Base-by-base conservation (phyloP, 495 filamentous ascomycete species). In the Hyphodiscus hymeniophilus region DNA sequence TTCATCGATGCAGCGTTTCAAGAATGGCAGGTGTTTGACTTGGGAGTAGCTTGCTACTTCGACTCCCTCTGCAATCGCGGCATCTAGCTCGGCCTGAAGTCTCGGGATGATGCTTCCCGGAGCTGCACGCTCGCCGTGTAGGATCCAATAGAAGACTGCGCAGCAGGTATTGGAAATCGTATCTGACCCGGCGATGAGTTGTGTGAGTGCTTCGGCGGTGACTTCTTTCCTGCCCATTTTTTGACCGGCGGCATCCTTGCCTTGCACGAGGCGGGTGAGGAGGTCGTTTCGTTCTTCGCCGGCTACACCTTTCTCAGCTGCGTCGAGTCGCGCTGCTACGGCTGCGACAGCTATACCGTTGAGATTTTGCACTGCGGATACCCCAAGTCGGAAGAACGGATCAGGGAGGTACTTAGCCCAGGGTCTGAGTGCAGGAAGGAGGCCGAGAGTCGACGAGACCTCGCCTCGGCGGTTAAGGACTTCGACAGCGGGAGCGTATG, bases 131-230 rank as follows among this genome's bases (percentile, higher is more conserved):
- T 32, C 30, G 30, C 30, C 30, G 30, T 69, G 66, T 24, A 84
- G 66, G 31, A 70, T 79, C 70, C 85, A 28, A 69, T 77, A 92
- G 15, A 94, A 74, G 33, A 90, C 73, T 3, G 87, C 87, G 62
- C 88, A 94, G 41, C 79, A 79, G 2, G 88, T 87, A 68, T 92
- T 94, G 51, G 78, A 82, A 2, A 86, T 94, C 0, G 88, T 94
- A 62, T 94, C 88, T 38, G 78, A 84, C 16, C 88, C 88, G 2
- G 88, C 88, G 56, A 94, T 92, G 36, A 94, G 70, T 63, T 91
- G 87, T 2, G 88, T 92, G n/a, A 92, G 66, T 0, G 88, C 87
- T 60, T 92, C 87, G 22, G 85, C 86, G 3, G 85, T 89, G 30
- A 92, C 69, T 60, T 95, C 89, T 50, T 82, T 71, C 22, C 84